Base-by-base conservation (phyloP, 2,329 filamentous ascomycete genomes). In the Alternaria infectoria region DNA sequence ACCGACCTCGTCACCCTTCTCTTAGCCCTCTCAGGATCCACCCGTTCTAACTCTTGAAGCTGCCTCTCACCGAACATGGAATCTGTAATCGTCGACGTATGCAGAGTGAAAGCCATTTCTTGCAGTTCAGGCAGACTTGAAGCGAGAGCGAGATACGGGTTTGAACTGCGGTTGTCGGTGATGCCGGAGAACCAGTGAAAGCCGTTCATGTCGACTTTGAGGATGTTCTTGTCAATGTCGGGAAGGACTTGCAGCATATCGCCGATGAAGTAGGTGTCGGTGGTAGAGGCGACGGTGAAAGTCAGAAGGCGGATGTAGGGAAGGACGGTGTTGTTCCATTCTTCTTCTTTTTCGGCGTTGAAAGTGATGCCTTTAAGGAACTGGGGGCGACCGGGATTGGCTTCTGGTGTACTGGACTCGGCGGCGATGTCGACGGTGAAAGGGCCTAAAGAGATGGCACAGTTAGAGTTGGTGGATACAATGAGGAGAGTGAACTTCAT, bases 121-220 rank as follows among this genome's bases (percentile, higher is more conserved):
- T 86, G 89, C 1, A 97, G 97, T 76, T 85, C 93, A 3, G 91
- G 93, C 4, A 97, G 93, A 72, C 88, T 93, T 12, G 79, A 96
- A 55, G 93, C 97, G 74, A 95, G 97, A 72, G 93, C 93, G 0
- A 93, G 89, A 70, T 93, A 93, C 61, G 95, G 97, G 75, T 97
- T 98, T 76, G 89, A 93, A 2, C 96, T 97, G 72, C 95, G 97
- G 3, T 85, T 0, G 82, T 96, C 15, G 90, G 96, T 69, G 90
- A 95, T 72, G 90, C 91, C 77, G 86, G 90, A 4, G 81, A 81
- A 61, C 74, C 79, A 17, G 80, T 83, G 28, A 80, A 83, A 61
- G 76, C 79, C 55, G 5, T 65, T 28, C 80, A 86, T 57, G 82
- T 83, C 23, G 81, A 85, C n/a, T 74, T 80, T 60, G 69, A 80